These are phyloP conservation scores for Xanthoconium separans DNA, from an alignment of 1,284 basidiomycete genomes.

Conservation along the genomic window DNA sequence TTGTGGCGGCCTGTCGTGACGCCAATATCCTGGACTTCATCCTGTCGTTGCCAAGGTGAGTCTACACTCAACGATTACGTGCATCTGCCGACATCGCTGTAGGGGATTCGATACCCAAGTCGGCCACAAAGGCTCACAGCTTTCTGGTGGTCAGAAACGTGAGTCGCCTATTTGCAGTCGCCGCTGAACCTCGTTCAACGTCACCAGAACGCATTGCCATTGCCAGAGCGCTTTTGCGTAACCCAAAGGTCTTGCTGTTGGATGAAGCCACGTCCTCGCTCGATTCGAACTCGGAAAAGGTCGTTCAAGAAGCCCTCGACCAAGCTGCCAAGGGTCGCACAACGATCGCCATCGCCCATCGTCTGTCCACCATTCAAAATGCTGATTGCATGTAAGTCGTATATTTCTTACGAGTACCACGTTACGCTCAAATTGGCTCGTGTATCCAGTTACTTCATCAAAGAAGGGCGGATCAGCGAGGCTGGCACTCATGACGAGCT, in stretches of 20 bases:
- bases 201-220: constrained; percentile 90
- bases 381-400: constrained; percentile 83
- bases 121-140: constrained; percentile 90
- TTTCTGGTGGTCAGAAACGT: constrained; percentile 93
- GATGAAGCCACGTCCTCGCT: constrained; percentile 95
- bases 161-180: constrained; percentile 25
- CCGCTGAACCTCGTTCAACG: neutral
- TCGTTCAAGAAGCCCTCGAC: constrained; percentile 93
- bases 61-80: constrained; percentile 8
- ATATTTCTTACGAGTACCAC: neutral
- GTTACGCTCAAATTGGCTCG: constrained; percentile 12
- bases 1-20: constrained; percentile 79
- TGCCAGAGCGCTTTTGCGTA: constrained; percentile 89
- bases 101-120: constrained; percentile 77
- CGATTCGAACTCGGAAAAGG: constrained; percentile 90
- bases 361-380: constrained; percentile 91
- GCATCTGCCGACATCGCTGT: constrained; percentile 10
- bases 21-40: constrained; percentile 95
- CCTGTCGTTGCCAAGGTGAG: constrained; percentile 77
- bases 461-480: constrained; percentile 87
- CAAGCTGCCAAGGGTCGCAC: constrained; percentile 87
- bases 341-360: constrained; percentile 92
- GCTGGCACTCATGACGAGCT: constrained; percentile 88
- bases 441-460: constrained; percentile 76
- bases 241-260: constrained; percentile 88